phyloP scores from a whole-genome alignment of 2,329 filamentous ascomycete species.

The Pseudogymnoascus sp. region DNA sequence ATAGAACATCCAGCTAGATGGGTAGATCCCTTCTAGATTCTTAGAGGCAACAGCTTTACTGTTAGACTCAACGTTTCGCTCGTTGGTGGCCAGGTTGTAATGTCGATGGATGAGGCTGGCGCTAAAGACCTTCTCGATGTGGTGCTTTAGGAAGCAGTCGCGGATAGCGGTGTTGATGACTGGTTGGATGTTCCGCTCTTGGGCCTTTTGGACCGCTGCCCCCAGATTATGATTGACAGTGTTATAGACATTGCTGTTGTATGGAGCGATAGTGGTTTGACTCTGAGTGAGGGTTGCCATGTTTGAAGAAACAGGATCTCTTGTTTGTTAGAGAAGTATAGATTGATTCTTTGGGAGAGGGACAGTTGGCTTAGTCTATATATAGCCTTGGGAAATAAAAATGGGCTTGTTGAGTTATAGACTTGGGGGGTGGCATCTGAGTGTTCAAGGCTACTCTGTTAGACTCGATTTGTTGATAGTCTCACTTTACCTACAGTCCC shows the following conservation, averaged over 20 bases:
- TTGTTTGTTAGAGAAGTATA: no score
- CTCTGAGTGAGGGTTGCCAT: not conserved
- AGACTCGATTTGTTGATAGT: no score
- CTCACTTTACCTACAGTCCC: no score
- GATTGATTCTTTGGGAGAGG: no score
- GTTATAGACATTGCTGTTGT: not conserved
- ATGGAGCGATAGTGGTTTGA: not conserved
- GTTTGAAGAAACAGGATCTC: not conserved
- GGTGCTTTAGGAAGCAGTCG: not conserved
- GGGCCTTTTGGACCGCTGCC: not conserved
- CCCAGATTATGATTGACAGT: not conserved
- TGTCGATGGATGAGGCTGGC: not conserved
- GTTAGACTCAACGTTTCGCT: not conserved
- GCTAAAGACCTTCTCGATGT: not conserved
- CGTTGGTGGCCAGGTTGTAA: not conserved
- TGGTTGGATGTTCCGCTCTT: not conserved
- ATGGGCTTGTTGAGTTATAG: no score
- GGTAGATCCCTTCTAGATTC: not conserved
- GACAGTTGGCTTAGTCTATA: no score
- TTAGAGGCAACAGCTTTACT: not conserved
- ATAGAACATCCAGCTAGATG: not conserved
- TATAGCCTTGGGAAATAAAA: no score
- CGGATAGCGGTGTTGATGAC: not conserved
- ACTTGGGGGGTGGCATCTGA: no score
- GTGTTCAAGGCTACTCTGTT: no score